phyloP scores from a whole-genome alignment of 331 rosid genomes.

The Dryas integrifolia region DNA sequence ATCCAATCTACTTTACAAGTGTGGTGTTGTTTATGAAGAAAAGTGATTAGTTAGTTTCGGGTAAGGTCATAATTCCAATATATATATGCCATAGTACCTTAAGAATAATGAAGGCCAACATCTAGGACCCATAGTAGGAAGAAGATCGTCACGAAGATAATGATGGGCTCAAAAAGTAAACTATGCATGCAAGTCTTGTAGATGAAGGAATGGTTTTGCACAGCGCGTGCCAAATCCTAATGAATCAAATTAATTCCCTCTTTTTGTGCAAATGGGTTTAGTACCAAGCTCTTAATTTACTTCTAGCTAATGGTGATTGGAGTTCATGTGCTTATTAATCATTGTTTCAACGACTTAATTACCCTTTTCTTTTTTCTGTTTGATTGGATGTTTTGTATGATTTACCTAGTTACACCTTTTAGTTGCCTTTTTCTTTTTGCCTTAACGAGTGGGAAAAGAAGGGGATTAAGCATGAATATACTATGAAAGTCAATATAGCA shows the following conservation, averaged over 20 bases:
- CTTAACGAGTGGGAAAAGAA: constrained; percentile 1
- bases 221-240: constrained; percentile 20
- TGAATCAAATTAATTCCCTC: constrained; percentile 5
- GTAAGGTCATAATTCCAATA: background rate
- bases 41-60: constrained; percentile 1
- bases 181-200: constrained; percentile 8
- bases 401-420: constrained; percentile 18
- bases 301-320: constrained; percentile 7
- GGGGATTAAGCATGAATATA: constrained; percentile 8
- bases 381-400: background rate
- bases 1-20: constrained; percentile 20
- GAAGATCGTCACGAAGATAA: constrained; percentile 16
- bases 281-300: constrained; percentile 1
- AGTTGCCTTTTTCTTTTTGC: background rate
- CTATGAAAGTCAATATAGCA: background rate
- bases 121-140: background rate
- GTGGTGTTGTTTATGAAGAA: constrained; percentile 16
- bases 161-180: constrained; percentile 17
- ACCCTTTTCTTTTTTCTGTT: background rate
- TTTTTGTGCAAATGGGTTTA: background rate
- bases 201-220: constrained; percentile 17
- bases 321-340: constrained; percentile 46
- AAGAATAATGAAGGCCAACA: constrained; percentile 18
- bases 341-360: constrained; percentile 27
- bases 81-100: background rate